Evolutionary conservation across 2,329 filamentous ascomycete genomes (phyloP).

Genomic region (Calonectria pseudoreteaudii): DNA sequence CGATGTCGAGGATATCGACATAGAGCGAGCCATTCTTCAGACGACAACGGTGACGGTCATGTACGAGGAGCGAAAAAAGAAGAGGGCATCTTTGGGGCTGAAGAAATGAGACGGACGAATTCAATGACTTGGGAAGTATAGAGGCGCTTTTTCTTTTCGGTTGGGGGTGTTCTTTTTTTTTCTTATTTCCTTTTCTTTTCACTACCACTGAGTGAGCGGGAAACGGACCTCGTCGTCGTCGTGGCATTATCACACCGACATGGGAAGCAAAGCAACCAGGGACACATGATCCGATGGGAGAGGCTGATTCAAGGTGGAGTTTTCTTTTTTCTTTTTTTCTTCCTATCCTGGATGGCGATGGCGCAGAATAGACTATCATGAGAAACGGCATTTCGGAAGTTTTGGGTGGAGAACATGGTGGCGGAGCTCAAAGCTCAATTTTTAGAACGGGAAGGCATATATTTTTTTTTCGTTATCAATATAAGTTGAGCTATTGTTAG

Average conservation of each 20-base stretch:
- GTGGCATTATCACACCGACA: background rate
- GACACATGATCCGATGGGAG: background rate
- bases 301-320: background rate
- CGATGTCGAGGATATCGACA: conserved; percentile 37
- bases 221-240: background rate
- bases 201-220: background rate
- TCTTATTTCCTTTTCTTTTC: background rate
- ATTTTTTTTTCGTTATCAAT: background rate
- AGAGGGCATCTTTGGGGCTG: background rate
- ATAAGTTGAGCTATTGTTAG: background rate
- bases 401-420: background rate
- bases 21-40: conserved; percentile 36
- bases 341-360: background rate
- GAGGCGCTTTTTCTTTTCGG: background rate
- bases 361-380: background rate
- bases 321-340: background rate
- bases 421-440: background rate
- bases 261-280: background rate
- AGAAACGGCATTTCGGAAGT: background rate
- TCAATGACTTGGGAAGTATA: background rate
- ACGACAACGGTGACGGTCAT: conserved; percentile 41
- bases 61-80: conserved; percentile 31
- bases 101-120: background rate
- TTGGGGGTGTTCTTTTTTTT: background rate
- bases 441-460: background rate